A percentile compares a stretch with the other conserved stretches of the same genome.
Conservation (phyloP, 2,329 filamentous ascomycete species). For the Colletotrichum musae region DNA sequence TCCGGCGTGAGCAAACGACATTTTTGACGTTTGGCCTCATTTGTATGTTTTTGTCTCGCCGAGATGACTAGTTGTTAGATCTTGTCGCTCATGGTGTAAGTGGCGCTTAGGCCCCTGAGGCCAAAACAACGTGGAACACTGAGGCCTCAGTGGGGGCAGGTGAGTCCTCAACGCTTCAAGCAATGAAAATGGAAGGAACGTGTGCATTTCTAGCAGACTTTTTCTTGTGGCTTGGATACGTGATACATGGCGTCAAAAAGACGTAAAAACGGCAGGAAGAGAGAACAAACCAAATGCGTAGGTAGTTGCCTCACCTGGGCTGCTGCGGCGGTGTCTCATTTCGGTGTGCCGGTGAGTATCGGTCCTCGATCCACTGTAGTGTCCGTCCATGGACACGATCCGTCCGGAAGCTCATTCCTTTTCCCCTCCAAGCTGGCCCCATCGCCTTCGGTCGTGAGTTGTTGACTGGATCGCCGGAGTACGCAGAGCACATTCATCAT, state of each 20-base stretch:
- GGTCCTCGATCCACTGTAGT: background rate
- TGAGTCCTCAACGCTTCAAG: background rate
- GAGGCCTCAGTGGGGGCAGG: constrained; percentile 4
- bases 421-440: background rate
- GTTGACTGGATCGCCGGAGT: background rate
- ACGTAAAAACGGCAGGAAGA: background rate
- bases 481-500: background rate
- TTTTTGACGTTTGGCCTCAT: constrained; percentile 14
- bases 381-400: background rate
- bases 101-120: constrained; percentile 2
- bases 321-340: background rate
- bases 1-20: background rate
- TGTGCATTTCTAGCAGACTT: background rate
- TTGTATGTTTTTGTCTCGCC: background rate
- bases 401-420: background rate
- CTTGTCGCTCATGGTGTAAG: background rate
- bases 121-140: background rate
- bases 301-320: constrained; percentile 3
- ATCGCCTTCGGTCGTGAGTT: background rate
- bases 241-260: background rate
- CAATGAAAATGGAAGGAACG: background rate
- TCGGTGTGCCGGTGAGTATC: background rate
- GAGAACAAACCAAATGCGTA: background rate
- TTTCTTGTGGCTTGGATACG: background rate
- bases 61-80: background rate